Conservation (phyloP, 257 asterid species). For the Catharanthus roseus region DNA sequence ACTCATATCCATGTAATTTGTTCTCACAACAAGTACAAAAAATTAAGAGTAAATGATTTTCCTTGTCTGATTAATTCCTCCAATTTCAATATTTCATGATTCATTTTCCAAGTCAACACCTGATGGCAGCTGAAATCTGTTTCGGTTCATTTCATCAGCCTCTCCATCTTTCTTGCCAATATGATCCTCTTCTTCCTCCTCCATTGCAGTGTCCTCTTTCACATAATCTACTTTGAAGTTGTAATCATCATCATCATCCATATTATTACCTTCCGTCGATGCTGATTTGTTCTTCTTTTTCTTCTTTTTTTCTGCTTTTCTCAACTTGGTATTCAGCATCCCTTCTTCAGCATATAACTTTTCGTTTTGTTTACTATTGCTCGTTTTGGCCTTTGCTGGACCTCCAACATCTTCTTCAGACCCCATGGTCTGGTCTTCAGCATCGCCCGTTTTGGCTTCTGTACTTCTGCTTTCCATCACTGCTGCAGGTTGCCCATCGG, state of each 20-base stretch:
- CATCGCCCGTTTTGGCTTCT: conserved; percentile 10
- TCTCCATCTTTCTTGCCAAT: conserved; percentile 20
- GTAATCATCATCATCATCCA: conserved; percentile 48
- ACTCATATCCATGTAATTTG: too few species aligned
- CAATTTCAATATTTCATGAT: neutral
- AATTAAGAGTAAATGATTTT: too few species aligned
- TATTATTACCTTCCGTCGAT: conserved; percentile 49
- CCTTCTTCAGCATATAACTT: conserved; percentile 41
- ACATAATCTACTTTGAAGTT: conserved; percentile 70
- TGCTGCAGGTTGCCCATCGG: conserved; percentile 28
- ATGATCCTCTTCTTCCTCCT: conserved; percentile 1
- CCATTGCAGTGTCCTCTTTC: conserved; percentile 40
- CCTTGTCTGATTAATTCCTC: too few species aligned
- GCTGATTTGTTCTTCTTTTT: conserved; percentile 42
- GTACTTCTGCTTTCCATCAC: conserved; percentile 13
- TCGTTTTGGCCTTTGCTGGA: conserved; percentile 35
- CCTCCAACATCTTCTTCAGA: conserved; percentile 40
- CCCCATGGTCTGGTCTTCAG: conserved; percentile 53
- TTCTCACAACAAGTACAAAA: too few species aligned
- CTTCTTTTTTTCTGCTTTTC: conserved; percentile 13
- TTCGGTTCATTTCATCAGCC: conserved; percentile 20
- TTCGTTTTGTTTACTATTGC: conserved; percentile 58
- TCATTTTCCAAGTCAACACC: conserved; percentile 56
- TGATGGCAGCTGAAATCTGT: conserved; percentile 64
- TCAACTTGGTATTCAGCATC: conserved; percentile 64